Evolutionary conservation across 2,329 filamentous ascomycete genomes (phyloP).

Genomic region (Curvularia verruculosa): DNA sequence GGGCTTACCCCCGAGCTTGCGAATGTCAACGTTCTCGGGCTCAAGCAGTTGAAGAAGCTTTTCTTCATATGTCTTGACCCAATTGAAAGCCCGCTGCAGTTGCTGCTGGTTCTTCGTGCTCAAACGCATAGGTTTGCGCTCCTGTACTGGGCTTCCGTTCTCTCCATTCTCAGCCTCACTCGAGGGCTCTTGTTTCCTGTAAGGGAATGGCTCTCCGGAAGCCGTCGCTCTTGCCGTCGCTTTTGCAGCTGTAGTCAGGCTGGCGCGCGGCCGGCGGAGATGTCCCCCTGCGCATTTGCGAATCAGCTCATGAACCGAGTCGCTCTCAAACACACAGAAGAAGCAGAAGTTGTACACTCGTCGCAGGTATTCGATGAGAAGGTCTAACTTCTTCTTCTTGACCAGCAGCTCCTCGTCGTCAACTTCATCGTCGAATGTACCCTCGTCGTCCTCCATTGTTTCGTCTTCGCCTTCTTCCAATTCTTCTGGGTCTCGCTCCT

Average conservation of each 20-base stretch:
- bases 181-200: conserved; percentile 73
- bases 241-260: conserved; percentile 81
- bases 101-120: conserved; percentile 85
- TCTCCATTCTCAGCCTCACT: conserved; percentile 69
- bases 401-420: conserved; percentile 88
- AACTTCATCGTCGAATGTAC: conserved; percentile 73
- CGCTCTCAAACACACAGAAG: conserved; percentile 98
- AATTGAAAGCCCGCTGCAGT: conserved; percentile 92
- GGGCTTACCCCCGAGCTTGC: conserved; percentile 87
- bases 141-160: conserved; percentile 68
- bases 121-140: conserved; percentile 70
- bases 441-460: conserved; percentile 67
- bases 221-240: conserved; percentile 86
- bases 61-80: conserved; percentile 98
- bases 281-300: conserved; percentile 98
- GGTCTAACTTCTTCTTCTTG: conserved; percentile 96
- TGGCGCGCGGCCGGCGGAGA: conserved; percentile 85
- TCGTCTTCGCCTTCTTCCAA: conserved; percentile 77
- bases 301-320: conserved; percentile 93
- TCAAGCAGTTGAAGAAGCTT: conserved; percentile 93
- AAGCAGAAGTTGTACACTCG: conserved; percentile 99
- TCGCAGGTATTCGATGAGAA: conserved; percentile 94
- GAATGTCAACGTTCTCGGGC: conserved; percentile 83
- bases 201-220: conserved; percentile 79
- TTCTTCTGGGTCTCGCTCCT: conserved; percentile 66